Percentiles rank a stretch among this genome's conserved stretches.
These are phyloP conservation scores for Andrographis paniculata DNA, from an alignment of 305 asterid species.

Conservation along the genomic window DNA sequence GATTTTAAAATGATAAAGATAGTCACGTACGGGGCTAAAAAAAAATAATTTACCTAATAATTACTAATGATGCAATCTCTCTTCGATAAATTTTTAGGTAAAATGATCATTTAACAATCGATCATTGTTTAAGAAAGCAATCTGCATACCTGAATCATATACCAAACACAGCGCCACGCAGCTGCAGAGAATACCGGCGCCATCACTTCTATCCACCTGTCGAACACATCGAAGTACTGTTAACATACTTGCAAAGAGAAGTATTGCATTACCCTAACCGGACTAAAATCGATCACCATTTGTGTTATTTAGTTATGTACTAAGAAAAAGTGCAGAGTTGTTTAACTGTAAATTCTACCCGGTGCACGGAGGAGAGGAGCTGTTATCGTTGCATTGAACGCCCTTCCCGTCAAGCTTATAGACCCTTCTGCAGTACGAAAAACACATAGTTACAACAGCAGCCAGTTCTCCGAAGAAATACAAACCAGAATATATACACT, in stretches of 20 bases:
- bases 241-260: no score
- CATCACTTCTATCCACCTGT: constrained; percentile 90
- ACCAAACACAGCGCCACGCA: constrained; percentile 90
- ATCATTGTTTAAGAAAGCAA: no score
- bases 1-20: no score
- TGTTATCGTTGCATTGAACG: constrained; percentile 45
- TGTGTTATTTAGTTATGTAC: neutral
- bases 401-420: constrained; percentile 52
- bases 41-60: no score
- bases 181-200: constrained; percentile 79
- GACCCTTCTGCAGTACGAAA: constrained; percentile 41
- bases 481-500: neutral
- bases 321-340: constrained; percentile 12
- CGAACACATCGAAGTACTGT: neutral
- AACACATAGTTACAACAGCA: neutral
- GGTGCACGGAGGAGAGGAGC: constrained; percentile 81
- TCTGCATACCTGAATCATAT: constrained; percentile 66
- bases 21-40: no score
- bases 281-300: no score
- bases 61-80: no score
- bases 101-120: no score
- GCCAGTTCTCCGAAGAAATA: neutral
- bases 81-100: no score
- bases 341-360: constrained; percentile 51
- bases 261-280: no score